Conservation (phyloP, 1,284 basidiomycete species). For the Phellinidium pouzarii region DNA sequence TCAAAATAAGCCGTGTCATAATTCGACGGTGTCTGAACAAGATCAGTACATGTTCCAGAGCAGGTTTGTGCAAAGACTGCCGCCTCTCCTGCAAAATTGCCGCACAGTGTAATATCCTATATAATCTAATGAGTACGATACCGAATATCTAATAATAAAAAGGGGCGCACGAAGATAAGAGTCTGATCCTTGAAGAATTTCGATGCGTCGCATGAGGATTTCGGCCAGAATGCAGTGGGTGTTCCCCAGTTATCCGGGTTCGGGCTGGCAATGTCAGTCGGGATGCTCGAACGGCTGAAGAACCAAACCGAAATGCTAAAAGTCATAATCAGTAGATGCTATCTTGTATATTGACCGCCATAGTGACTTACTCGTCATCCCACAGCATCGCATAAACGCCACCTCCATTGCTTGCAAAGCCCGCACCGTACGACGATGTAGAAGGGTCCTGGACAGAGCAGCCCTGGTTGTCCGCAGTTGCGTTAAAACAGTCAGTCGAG, state of each 20-base stretch:
- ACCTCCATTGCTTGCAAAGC: slow-evolving; percentile 21
- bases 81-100: slow-evolving; percentile 20
- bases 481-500: slow-evolving; percentile 21
- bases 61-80: slow-evolving; percentile 19
- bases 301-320: no score
- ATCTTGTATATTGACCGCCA: no score
- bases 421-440: slow-evolving; percentile 18
- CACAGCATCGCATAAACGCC: slow-evolving; percentile 21
- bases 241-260: slow-evolving; percentile 15
- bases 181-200: slow-evolving; percentile 13
- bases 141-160: not conserved
- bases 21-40: slow-evolving; percentile 19
- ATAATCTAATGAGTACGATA: not conserved
- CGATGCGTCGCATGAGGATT: slow-evolving; percentile 12
- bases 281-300: slow-evolving; percentile 13
- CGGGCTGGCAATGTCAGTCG: slow-evolving; percentile 8
- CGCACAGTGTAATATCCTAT: slow-evolving; percentile 22
- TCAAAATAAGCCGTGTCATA: slow-evolving; percentile 23
- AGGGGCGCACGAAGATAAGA: slow-evolving; percentile 10
- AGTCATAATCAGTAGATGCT: no score
- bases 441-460: slow-evolving; percentile 20
- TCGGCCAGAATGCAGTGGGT: slow-evolving; percentile 16
- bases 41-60: slow-evolving; percentile 20
- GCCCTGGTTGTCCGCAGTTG: slow-evolving; percentile 22
- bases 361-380: slow-evolving; percentile 12